A percentile compares a stretch with the other conserved stretches of the same genome.
phyloP scores from a whole-genome alignment of 106 monocot species.

The Triglochin maritima region DNA sequence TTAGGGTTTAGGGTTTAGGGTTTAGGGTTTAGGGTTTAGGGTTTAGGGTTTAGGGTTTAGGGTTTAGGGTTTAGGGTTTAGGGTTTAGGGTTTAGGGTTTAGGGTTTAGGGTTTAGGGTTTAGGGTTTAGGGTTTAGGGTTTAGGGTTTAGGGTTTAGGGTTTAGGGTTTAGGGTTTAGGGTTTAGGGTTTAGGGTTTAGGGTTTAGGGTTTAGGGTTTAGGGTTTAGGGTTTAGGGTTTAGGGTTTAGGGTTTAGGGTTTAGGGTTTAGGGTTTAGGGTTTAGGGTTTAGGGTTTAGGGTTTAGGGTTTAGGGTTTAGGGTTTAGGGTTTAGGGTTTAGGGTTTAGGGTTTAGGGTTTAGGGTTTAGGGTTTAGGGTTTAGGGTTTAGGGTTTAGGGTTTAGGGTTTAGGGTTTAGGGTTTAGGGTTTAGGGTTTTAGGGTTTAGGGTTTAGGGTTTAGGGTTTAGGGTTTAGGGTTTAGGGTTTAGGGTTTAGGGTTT shows the following conservation, averaged over 20 bases:
- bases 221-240: conserved; percentile 3
- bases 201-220: conserved; percentile 2
- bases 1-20: conserved; percentile 2
- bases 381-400: conserved; percentile 3
- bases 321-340: conserved; percentile 1
- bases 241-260: conserved; percentile 3
- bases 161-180: conserved; percentile 1
- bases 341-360: conserved; percentile 1
- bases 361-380: conserved; percentile 2
- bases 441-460: no score
- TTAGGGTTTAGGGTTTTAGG: no score
- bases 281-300: conserved; percentile 2
- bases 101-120: conserved; percentile 2
- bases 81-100: conserved; percentile 3
- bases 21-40: conserved; percentile 3
- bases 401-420: no score
- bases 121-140: conserved; percentile 2
- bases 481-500: no score
- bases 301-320: conserved; percentile 3
- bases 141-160: background rate
- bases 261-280: conserved; percentile 3
- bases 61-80: conserved; percentile 3
- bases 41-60: background rate
- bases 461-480: no score
- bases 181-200: conserved; percentile 3